Evolutionary conservation across 257 asterid genomes (phyloP).

Genomic region (Nicotiana attenuata): DNA sequence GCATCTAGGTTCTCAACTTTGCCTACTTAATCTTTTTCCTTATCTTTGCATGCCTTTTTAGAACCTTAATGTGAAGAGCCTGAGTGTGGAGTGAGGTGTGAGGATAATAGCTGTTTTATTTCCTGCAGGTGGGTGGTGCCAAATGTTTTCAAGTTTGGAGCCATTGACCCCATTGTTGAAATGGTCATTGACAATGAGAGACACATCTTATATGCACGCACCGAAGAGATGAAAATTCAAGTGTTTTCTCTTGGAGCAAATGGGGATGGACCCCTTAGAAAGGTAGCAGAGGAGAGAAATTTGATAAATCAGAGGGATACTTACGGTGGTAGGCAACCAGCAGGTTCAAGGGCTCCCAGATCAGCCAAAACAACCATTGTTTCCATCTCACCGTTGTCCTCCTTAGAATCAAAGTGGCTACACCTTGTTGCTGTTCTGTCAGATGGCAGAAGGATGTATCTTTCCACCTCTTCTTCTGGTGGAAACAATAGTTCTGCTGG

Average conservation of each 20-base stretch:
- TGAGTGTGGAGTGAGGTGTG: constrained; percentile 13
- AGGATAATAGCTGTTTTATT: constrained; percentile 12
- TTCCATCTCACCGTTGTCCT: constrained; percentile 74
- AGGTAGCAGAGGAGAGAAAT: constrained; percentile 89
- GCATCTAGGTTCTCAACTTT: constrained; percentile 3
- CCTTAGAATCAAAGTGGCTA: constrained; percentile 88
- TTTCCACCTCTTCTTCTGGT: constrained; percentile 76
- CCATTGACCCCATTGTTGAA: constrained; percentile 87
- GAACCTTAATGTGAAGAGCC: constrained; percentile 15
- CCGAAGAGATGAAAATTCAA: constrained; percentile 93
- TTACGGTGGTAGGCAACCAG: constrained; percentile 71
- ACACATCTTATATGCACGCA: constrained; percentile 76
- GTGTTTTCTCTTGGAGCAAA: constrained; percentile 75
- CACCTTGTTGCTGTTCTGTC: constrained; percentile 91
- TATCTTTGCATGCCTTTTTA: background rate
- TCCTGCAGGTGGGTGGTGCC: constrained; percentile 93
- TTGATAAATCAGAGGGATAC: constrained; percentile 82
- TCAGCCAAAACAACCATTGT: constrained; percentile 69
- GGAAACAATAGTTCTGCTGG: constrained; percentile 67
- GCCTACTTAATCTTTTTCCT: background rate
- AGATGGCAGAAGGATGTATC: constrained; percentile 97
- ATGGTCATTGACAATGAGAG: constrained; percentile 96
- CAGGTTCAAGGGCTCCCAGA: constrained; percentile 62
- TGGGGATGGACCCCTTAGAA: constrained; percentile 87
- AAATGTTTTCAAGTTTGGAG: constrained; percentile 88